Percentiles rank a stretch among this genome's conserved stretches.
These are phyloP conservation scores for Coniella vitis DNA, from an alignment of 2,329 filamentous ascomycete species.

Conservation along the genomic window DNA sequence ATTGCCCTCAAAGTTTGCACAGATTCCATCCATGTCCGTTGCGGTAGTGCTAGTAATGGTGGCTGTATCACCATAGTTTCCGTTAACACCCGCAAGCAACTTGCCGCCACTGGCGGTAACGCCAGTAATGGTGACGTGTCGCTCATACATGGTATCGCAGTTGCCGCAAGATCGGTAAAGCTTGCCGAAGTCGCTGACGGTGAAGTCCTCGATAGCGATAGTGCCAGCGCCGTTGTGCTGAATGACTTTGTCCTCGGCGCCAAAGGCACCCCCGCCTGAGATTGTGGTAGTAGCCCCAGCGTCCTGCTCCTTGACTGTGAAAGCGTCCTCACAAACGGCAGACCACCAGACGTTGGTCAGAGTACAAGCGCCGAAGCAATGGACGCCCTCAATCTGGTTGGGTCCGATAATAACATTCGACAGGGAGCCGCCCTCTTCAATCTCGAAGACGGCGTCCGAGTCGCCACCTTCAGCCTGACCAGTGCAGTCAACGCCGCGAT, in stretches of 20 bases:
- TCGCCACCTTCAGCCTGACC: conserved; percentile 21
- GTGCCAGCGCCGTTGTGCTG: conserved; percentile 34
- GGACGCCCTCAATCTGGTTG: conserved; percentile 40
- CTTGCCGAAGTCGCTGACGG: conserved; percentile 40
- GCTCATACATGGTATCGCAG: conserved; percentile 28
- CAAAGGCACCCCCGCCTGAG: conserved; percentile 31
- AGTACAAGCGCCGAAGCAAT: conserved; percentile 40
- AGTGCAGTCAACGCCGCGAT: conserved; percentile 16
- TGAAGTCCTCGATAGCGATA: conserved; percentile 28
- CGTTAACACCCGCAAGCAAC: conserved; percentile 12
- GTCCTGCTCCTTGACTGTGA: conserved; percentile 29
- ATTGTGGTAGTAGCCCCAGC: conserved; percentile 29
- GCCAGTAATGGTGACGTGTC: conserved; percentile 40
- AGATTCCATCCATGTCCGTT: conserved; percentile 13
- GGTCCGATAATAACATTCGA: conserved; percentile 46
- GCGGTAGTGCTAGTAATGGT: conserved; percentile 14
- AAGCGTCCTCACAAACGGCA: conserved; percentile 29
- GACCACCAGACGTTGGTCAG: conserved; percentile 30
- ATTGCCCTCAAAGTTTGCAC: conserved; percentile 16
- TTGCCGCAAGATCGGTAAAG: conserved; percentile 44
- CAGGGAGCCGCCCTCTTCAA: conserved; percentile 42
- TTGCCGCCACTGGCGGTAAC: conserved; percentile 25
- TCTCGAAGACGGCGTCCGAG: conserved; percentile 40
- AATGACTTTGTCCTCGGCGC: conserved; percentile 29
- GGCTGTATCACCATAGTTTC: conserved; percentile 24